Percentiles rank a stretch among this genome's conserved stretches.
Evolutionary conservation across 352 stramenopile genomes (phyloP).

Genomic region (Phytopythium sindhum): DNA sequence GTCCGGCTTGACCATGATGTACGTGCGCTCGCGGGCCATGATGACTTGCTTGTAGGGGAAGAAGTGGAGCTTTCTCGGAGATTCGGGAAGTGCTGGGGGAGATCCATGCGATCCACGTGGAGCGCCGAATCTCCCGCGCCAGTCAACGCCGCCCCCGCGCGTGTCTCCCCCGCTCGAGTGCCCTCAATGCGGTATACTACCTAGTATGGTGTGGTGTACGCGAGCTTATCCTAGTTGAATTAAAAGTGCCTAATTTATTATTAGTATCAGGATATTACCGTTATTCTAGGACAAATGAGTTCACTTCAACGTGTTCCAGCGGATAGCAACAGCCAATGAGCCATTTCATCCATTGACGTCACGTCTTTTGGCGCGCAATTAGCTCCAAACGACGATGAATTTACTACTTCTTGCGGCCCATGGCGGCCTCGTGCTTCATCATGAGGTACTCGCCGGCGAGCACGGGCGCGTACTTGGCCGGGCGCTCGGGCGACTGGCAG

Average conservation of each 20-base stretch:
- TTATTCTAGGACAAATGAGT: neutral
- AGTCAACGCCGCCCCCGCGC: neutral
- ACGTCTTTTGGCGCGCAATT: too few relatives aligned
- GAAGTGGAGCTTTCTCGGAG: slow-evolving; percentile 5
- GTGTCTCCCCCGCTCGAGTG: neutral
- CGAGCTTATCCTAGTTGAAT: neutral
- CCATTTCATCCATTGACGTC: neutral
- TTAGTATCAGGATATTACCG: neutral
- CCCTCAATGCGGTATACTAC: neutral
- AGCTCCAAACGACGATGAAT: too few relatives aligned
- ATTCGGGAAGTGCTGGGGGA: slow-evolving; percentile 3
- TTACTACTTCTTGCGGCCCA: slow-evolving; percentile 21
- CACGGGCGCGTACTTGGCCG: slow-evolving; percentile 80
- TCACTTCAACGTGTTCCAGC: neutral
- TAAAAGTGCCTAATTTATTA: neutral
- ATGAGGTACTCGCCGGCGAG: slow-evolving; percentile 66
- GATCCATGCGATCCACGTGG: neutral
- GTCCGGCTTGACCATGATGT: slow-evolving; percentile 98
- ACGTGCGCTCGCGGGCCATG: slow-evolving; percentile 65
- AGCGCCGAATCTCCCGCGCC: neutral
- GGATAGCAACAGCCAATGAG: neutral
- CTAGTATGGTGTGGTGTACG: neutral
- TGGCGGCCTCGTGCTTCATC: slow-evolving; percentile 47
- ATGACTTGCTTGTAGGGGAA: slow-evolving; percentile 2
- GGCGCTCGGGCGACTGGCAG: slow-evolving; percentile 46